These are phyloP conservation scores for Austroboletus niveus DNA, from an alignment of 1,284 basidiomycete species.

Conservation along the genomic window DNA sequence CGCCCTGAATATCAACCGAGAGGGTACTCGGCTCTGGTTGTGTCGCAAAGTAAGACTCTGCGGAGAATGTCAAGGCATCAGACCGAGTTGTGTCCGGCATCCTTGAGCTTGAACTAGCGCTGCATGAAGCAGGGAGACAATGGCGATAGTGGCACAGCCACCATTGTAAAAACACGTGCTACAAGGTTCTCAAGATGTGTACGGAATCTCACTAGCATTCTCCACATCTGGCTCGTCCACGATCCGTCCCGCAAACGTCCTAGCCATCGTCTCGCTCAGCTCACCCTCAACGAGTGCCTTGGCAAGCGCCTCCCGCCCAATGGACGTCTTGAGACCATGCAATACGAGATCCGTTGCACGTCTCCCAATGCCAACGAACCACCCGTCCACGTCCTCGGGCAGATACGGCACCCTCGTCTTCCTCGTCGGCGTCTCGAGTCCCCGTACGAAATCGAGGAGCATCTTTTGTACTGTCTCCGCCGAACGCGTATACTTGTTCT, in stretches of 20 bases:
- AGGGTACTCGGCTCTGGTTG: slow-evolving; percentile 74
- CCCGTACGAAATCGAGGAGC: slow-evolving; percentile 10
- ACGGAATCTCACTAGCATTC: too few relatives aligned
- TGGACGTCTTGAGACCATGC: slow-evolving; percentile 1
- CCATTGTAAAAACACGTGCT: not conserved
- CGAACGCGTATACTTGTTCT: slow-evolving; percentile 15
- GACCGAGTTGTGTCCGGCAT: slow-evolving; percentile 18
- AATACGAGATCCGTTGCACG: slow-evolving; percentile 15
- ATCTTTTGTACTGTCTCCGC: slow-evolving; percentile 6
- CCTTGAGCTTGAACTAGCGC: not conserved
- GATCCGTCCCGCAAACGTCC: slow-evolving; percentile 5
- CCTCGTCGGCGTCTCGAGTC: not conserved
- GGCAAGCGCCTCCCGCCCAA: slow-evolving; percentile 15
- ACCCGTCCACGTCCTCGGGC: slow-evolving; percentile 9
- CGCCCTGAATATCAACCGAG: slow-evolving; percentile 59
- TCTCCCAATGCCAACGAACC: slow-evolving; percentile 20
- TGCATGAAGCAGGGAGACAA: not conserved
- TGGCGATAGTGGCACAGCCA: slow-evolving; percentile 12
- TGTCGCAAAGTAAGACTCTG: slow-evolving; percentile 84
- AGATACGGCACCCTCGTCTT: not conserved
- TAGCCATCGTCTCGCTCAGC: slow-evolving; percentile 11
- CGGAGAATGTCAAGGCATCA: slow-evolving; percentile 55
- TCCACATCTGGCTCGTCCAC: slow-evolving; percentile 2
- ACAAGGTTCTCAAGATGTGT: too few relatives aligned
- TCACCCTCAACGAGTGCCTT: slow-evolving; percentile 12